A percentile compares a stretch with the other conserved stretches of the same genome.
Conservation (phyloP, 768 basidiomycete species). For the Mycena crocata region DNA sequence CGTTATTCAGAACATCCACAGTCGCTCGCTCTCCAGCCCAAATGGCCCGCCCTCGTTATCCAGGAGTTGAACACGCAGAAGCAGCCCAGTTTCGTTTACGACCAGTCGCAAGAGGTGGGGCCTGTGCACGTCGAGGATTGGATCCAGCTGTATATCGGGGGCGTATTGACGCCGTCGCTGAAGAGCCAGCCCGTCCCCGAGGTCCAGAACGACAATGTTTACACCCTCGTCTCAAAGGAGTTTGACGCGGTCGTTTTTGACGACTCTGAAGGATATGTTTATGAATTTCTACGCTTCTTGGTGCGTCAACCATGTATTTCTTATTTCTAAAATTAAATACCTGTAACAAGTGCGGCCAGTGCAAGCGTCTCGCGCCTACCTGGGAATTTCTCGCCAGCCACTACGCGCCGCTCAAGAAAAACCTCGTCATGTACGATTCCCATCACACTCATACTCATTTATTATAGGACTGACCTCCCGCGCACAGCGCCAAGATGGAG, state of each 20-base stretch:
- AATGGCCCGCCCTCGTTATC: constrained; percentile 95
- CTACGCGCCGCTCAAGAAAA: constrained; percentile 80
- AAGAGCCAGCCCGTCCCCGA: constrained; percentile 93
- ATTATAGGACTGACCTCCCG: neutral
- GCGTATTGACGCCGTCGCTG: constrained; percentile 82
- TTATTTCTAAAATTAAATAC: too few species aligned
- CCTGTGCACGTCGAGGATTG: constrained; percentile 67
- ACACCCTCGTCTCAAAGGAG: constrained; percentile 85
- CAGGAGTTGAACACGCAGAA: constrained; percentile 85
- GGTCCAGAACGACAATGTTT: constrained; percentile 85
- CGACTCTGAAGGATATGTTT: constrained; percentile 92
- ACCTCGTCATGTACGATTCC: constrained; percentile 80
- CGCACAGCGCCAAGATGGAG: constrained; percentile 90
- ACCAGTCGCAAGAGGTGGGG: constrained; percentile 73
- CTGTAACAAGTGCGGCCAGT: constrained; percentile 84
- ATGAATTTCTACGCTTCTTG: constrained; percentile 98
- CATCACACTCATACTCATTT: neutral
- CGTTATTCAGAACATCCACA: constrained; percentile 97
- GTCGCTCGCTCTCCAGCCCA: constrained; percentile 89
- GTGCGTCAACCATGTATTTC: too few species aligned
- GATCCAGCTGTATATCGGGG: constrained; percentile 74
- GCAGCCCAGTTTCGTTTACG: constrained; percentile 91
- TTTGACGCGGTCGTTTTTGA: constrained; percentile 91
- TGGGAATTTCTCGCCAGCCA: constrained; percentile 94
- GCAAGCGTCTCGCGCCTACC: constrained; percentile 94